Evolutionary conservation across 2,329 filamentous ascomycete species (phyloP).

Genomic region (Ilyonectria destructans): DNA sequence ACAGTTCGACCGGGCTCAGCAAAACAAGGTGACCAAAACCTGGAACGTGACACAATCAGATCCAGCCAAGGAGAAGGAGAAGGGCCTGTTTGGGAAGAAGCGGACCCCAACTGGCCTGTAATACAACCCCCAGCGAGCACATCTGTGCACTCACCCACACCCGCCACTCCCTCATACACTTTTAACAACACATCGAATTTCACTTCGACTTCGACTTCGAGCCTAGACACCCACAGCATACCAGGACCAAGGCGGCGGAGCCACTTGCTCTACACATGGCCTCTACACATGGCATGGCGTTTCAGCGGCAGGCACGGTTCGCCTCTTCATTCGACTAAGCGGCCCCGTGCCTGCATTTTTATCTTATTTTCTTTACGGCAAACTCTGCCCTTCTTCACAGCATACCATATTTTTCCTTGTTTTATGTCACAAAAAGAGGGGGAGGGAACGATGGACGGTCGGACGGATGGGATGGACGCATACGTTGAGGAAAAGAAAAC

Average conservation of each 20-base stretch:
- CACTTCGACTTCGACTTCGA: conserved; percentile 29
- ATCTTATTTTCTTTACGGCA: conserved; percentile 30
- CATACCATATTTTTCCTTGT: conserved; percentile 29
- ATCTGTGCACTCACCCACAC: conserved; percentile 7
- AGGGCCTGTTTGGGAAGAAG: conserved; percentile 62
- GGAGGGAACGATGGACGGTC: conserved; percentile 38
- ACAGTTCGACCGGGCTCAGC: conserved; percentile 58
- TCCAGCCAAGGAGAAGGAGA: conserved; percentile 52
- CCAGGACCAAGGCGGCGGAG: conserved; percentile 33
- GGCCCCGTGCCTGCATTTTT: conserved; percentile 45
- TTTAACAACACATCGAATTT: conserved; percentile 31
- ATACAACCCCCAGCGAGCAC: conserved; percentile 4
- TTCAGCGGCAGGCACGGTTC: conserved; percentile 46
- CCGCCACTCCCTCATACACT: conserved; percentile 11
- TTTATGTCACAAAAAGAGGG: conserved; percentile 36
- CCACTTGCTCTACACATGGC: conserved; percentile 45
- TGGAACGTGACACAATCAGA: conserved; percentile 52
- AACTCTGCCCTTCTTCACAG: conserved; percentile 28
- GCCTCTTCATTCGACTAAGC: conserved; percentile 44
- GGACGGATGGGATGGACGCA: conserved; percentile 45
- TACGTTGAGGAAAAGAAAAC: conserved; percentile 42
- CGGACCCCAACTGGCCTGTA: conserved; percentile 44
- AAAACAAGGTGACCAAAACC: conserved; percentile 49
- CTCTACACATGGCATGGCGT: conserved; percentile 49
- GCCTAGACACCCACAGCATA: conserved; percentile 36